These are phyloP conservation scores for Komagataella populi DNA, from an alignment of 805 yeast genomes.

Conservation along the genomic window DNA sequence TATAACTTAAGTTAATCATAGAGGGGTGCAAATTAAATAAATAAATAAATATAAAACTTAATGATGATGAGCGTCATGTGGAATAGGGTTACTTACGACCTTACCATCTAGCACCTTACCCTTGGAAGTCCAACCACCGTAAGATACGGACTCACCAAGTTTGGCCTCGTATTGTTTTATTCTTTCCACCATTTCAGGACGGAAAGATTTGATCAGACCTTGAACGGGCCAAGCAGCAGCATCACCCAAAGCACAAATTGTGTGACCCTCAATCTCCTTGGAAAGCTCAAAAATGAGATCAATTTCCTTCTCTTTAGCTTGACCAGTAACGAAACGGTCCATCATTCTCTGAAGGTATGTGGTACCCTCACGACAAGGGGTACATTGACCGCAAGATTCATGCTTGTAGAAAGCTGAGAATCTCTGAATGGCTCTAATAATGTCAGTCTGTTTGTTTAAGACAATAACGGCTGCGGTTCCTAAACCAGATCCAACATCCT, in stretches of 20 bases:
- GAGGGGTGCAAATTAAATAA: background rate
- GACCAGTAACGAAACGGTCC: constrained; percentile 71
- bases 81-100: constrained; percentile 48
- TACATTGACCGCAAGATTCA: constrained; percentile 91
- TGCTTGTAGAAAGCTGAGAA: constrained; percentile 77
- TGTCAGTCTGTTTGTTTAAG: constrained; percentile 77
- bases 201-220: constrained; percentile 74
- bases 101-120: constrained; percentile 49
- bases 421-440: constrained; percentile 77
- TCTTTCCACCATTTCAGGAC: constrained; percentile 71
- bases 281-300: constrained; percentile 77
- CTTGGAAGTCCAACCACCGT: constrained; percentile 70
- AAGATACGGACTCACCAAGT: constrained; percentile 31
- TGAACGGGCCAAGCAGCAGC: constrained; percentile 93
- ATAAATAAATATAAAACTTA: background rate
- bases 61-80: constrained; percentile 22
- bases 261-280: constrained; percentile 82
- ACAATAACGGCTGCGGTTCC: constrained; percentile 93
- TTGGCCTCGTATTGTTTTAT: constrained; percentile 44
- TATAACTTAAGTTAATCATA: background rate
- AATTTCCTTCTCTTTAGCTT: constrained; percentile 69
- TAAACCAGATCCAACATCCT: constrained; percentile 75
- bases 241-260: constrained; percentile 86
- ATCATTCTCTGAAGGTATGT: constrained; percentile 75
- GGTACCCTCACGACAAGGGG: constrained; percentile 91